Evolutionary conservation across 106 monocot species (phyloP), one percentile per base, ranked within the genome.

Genomic region (Platanthera zijinensis): DNA sequence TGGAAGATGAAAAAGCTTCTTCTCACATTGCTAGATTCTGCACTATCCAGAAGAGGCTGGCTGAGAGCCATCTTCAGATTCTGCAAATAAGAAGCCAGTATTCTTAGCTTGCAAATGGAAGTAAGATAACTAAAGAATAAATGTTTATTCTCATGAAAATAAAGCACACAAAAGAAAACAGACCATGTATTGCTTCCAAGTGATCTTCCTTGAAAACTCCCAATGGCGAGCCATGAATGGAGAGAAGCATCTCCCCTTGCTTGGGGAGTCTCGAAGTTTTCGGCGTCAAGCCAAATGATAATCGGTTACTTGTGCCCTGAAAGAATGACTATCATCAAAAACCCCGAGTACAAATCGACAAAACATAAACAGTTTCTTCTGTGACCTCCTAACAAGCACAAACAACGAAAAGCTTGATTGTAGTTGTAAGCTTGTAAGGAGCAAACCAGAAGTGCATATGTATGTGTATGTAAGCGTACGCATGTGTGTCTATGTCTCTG

Each of bases 161-260:
- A 28, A 48, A 7, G 8, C 12, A 32, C 32, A 32, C 32, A 32
- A 32, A 32, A 53, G 30, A 5, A 71, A 28, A 63, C n/a, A 75
- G 7, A 96, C 92, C 95, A 63, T 87, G 80, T 52, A 96, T 92
- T 19, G 88, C 83, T 66, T 89, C 93, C 78, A 96, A 72, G 52
- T 84, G 89, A 10, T 93, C 93, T 81, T 93, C 90, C 75, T 81
- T 83, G 71, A 87, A 96, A 28, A 93, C 87, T 21, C 96, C 96
- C 5, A 96, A 89, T 3, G 96, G 96, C 50, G 96, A 96, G 47
- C 96, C 96, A 81, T 52, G 84, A 64, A 92, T 84, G 8, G 96
- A 96, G 28, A 93, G 67, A 53, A 96, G 90, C 87, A 89, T 83
- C 78, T 93, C 96, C 4, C 96, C 96, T 13, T 87, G 80, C 79